Evolutionary conservation across 306 rosid species (phyloP).

Genomic region (Gastrolobium bilobum): DNA sequence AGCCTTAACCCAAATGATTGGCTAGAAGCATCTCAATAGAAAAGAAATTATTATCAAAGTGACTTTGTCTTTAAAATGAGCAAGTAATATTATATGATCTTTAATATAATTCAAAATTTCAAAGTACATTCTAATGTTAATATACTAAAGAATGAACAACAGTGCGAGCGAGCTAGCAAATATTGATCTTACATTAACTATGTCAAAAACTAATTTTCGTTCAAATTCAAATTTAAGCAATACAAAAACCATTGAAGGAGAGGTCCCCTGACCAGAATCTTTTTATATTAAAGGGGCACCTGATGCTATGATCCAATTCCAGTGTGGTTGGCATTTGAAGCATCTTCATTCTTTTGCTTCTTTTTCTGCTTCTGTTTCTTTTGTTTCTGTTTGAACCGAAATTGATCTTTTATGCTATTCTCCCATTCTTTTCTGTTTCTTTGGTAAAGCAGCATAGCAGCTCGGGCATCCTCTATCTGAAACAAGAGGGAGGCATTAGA

Average conservation of each 20-base stretch:
- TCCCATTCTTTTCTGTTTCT: constrained; percentile 83
- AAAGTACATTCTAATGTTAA: too few species aligned
- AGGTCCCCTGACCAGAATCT: constrained; percentile 28
- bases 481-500: constrained; percentile 27
- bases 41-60: too few species aligned
- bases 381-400: constrained; percentile 69
- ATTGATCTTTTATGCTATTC: constrained; percentile 68
- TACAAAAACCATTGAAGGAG: constrained; percentile 24
- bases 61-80: too few species aligned
- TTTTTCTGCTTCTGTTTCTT: constrained; percentile 75
- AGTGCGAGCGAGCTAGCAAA: constrained; percentile 14
- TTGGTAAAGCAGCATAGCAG: constrained; percentile 95
- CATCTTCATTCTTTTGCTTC: constrained; percentile 62
- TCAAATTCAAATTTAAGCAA: constrained; percentile 42
- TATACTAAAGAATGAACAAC: not conserved
- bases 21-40: too few species aligned
- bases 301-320: constrained; percentile 47
- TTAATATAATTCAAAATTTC: too few species aligned
- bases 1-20: too few species aligned
- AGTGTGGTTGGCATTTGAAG: constrained; percentile 32
- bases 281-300: constrained; percentile 1
- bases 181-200: constrained; percentile 12
- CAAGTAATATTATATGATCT: too few species aligned
- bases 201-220: not conserved
- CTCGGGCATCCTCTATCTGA: constrained; percentile 91